phyloP scores from a whole-genome alignment of 2,329 filamentous ascomycete genomes.

The Plenodomus lindquistii region DNA sequence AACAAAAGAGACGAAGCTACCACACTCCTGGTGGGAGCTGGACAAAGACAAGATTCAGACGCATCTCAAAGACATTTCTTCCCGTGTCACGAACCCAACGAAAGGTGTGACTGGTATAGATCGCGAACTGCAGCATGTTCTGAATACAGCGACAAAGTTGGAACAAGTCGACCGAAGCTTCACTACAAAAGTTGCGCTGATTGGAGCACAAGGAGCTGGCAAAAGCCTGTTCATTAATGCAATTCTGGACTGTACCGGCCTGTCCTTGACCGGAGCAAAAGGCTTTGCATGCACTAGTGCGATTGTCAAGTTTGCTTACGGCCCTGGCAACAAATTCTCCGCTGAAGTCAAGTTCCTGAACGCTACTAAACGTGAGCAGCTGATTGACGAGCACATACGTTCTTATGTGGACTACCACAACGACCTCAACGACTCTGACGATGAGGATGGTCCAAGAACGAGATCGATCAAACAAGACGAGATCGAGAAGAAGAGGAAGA shows the following conservation, averaged over 20 bases:
- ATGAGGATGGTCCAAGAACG: slow-evolving; percentile 12
- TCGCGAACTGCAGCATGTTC: slow-evolving; percentile 16
- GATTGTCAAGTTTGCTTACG: slow-evolving; percentile 13
- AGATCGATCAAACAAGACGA: slow-evolving; percentile 11
- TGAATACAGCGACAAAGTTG: slow-evolving; percentile 5
- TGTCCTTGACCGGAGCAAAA: slow-evolving; percentile 25
- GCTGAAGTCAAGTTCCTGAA: slow-evolving; percentile 22
- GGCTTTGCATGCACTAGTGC: slow-evolving; percentile 24
- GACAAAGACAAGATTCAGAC: neutral
- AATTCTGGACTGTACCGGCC: slow-evolving; percentile 17
- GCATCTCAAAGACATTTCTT: neutral
- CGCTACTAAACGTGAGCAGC: slow-evolving; percentile 8
- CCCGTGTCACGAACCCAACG: neutral
- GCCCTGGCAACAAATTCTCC: slow-evolving; percentile 4
- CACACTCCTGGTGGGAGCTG: slow-evolving; percentile 7
- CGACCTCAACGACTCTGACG: slow-evolving; percentile 17
- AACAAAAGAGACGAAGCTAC: slow-evolving; percentile 1
- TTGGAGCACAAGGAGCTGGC: slow-evolving; percentile 28
- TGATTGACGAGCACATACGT: slow-evolving; percentile 19
- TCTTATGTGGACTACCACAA: slow-evolving; percentile 17
- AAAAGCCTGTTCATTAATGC: slow-evolving; percentile 24
- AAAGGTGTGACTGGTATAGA: slow-evolving; percentile 5
- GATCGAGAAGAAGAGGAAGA: slow-evolving; percentile 14
- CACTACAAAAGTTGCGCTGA: slow-evolving; percentile 16
- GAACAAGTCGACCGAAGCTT: slow-evolving; percentile 9